phyloP scores from a whole-genome alignment of 176 grass and related monocot species.

The Chrysopogon serrulatus region DNA sequence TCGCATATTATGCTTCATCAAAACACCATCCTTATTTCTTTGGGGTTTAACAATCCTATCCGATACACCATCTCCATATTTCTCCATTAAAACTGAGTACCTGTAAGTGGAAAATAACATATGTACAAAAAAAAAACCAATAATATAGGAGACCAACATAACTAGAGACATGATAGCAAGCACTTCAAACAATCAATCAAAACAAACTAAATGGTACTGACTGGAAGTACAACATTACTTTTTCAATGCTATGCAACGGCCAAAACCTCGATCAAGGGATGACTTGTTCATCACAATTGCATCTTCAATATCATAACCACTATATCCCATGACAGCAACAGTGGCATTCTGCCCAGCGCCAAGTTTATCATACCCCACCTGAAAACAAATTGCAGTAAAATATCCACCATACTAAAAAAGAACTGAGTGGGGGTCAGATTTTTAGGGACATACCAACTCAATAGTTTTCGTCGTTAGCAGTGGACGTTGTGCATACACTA shows the following conservation, averaged over 20 bases:
- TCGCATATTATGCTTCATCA: constrained; percentile 56
- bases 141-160: background rate
- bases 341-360: constrained; percentile 95
- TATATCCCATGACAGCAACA: constrained; percentile 95
- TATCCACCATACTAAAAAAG: background rate
- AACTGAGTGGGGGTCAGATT: no score
- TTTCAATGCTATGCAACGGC: constrained; percentile 96
- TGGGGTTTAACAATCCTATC: constrained; percentile 70
- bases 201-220: background rate
- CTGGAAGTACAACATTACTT: constrained; percentile 48
- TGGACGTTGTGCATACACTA: constrained; percentile 90
- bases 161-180: background rate
- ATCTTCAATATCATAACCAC: constrained; percentile 99
- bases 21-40: constrained; percentile 55
- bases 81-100: constrained; percentile 63
- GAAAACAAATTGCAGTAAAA: constrained; percentile 29
- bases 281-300: constrained; percentile 99
- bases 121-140: background rate
- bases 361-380: constrained; percentile 91
- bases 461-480: constrained; percentile 96
- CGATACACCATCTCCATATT: constrained; percentile 38
- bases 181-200: background rate
- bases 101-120: constrained; percentile 39
- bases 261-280: constrained; percentile 95
- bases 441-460: constrained; percentile 71